A percentile compares a stretch with the other conserved stretches of the same genome.
Evolutionary conservation across 1,284 basidiomycete species (phyloP).

Genomic region (Ceratobasidium sp.): DNA sequence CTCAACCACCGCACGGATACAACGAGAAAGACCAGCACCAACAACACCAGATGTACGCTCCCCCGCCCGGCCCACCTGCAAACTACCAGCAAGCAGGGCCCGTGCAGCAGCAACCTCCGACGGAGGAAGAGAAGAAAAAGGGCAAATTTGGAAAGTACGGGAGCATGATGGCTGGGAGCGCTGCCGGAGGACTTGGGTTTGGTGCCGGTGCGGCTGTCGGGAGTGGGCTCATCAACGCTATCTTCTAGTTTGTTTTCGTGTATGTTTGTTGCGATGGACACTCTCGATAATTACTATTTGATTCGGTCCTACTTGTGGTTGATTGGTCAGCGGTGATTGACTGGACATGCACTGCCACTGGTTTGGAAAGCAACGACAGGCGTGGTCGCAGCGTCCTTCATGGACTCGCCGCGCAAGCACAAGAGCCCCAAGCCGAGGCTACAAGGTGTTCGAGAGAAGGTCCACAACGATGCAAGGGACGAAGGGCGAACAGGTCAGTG

Average conservation of each 20-base stretch:
- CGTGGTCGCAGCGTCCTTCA: constrained; percentile 29
- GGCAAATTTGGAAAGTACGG: constrained; percentile 65
- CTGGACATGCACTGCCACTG: neutral
- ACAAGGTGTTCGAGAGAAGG: neutral
- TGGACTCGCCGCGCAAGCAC: constrained; percentile 33
- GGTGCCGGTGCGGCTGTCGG: constrained; percentile 68
- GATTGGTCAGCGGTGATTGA: constrained; percentile 14
- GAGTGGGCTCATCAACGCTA: constrained; percentile 53
- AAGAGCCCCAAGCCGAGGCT: constrained; percentile 10
- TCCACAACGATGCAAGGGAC: neutral
- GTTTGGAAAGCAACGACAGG: neutral
- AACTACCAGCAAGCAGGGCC: constrained; percentile 32
- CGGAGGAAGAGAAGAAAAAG: constrained; percentile 57
- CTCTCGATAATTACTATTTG: neutral
- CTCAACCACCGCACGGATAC: constrained; percentile 12
- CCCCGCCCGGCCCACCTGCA: constrained; percentile 43
- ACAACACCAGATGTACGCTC: constrained; percentile 41
- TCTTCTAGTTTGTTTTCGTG: constrained; percentile 54
- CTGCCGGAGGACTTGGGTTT: constrained; percentile 74
- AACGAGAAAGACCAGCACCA: constrained; percentile 30
- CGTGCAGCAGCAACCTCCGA: constrained; percentile 44
- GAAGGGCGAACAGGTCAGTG: constrained; percentile 17
- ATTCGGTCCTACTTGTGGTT: neutral
- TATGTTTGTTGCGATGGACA: neutral
- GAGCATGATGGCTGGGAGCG: constrained; percentile 62